Evolutionary conservation across 805 yeast species (phyloP), one percentile per base, ranked within the genome.

Genomic region (Candida palmyrensis): DNA sequence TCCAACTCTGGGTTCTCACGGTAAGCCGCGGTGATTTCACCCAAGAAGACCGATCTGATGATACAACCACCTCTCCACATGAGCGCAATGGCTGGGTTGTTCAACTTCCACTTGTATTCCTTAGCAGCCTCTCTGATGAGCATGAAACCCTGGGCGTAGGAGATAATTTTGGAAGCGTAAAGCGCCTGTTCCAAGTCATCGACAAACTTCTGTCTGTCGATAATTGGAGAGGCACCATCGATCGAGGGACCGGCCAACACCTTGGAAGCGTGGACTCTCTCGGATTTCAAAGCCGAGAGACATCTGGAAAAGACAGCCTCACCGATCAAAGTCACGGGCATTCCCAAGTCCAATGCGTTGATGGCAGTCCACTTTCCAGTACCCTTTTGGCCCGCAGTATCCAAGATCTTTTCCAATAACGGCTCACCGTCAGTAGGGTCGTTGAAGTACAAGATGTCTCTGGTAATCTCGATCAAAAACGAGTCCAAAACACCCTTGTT

Each of bases 51-150:
- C 38, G 98, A 90, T 78, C 97, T 86, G 71, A 90, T 90, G 68
- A 90, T 90, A 78, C 98, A 90, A 55, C 98, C 98, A 74, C 98
- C 98, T 79, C 98, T 82, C 98, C 98, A 90, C 97, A 90, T 90
- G 57, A 92, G 78, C 51, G 97, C 97, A 55, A 92, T 92, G 40
- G 95, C 92, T 53, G 97, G 96, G 80, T 86, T 84, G 82, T 90
- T 92, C 63, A 90, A 77, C 68, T 85, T 80, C 98, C 98, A 90
- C 58, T 81, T 81, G 77, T 87, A 90, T 66, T 87, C 95, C 69
- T 77, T 82, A 49, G 96, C 97, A 52, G 97, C 97, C 70, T 90
- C 96, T 67, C 94, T 86, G 71, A 90, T 88, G 63, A 90, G 78
- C 97, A 90, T 92, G 85, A 90, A 90, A 66, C 98, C 98, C 76